Base-by-base conservation (phyloP, 2,329 filamentous ascomycete species). In the Monilinia fructigena region DNA sequence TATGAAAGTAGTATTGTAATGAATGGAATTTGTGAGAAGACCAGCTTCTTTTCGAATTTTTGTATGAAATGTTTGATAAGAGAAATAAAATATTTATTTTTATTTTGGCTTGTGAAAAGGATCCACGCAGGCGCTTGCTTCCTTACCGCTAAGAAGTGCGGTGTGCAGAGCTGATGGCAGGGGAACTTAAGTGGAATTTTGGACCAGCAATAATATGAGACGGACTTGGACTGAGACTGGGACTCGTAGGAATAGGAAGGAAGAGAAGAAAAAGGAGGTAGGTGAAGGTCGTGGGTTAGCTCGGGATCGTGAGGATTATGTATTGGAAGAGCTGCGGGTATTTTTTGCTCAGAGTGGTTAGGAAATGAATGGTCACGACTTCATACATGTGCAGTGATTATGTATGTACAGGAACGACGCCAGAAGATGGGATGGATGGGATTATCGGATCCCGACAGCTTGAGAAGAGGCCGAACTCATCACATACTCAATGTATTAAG, bases 111-210 rank as follows among this genome's bases (percentile, higher is more conserved):
- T 60, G 58, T 50, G 58, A 60, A 48, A 56, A 48, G 56, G 31
- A 60, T 26, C 31, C 5, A 60, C 16, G 20, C 20, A 48, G 42
- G 26, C 48, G 14, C 42, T 11, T 28, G 23, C 31, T 28, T 56
- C 45, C 53, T 65, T 65, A 65, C 55, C 63, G 63, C 63, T 31
- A 45, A 65, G 48, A 65, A 18, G 18, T 65, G 63, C 63, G 63
- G 63, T 65, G 63, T 53, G 38, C 23, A 42, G 53, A 40, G 38
- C 45, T 56, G 52, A 58, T 47, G 26, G 62, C 45, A 42, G 63
- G 63, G 58, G n/a, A 50, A 35, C 31, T 35, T 48, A 60, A 60
- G 56, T 60, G 56, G 56, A 26, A 60, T 23, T 60, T 48, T 35
- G 31, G 31, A 40, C 14, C 38, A 10, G n/a, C 14, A 47, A 50